phyloP scores from a whole-genome alignment of 2,329 filamentous ascomycete genomes.

The Fusarium sp. region DNA sequence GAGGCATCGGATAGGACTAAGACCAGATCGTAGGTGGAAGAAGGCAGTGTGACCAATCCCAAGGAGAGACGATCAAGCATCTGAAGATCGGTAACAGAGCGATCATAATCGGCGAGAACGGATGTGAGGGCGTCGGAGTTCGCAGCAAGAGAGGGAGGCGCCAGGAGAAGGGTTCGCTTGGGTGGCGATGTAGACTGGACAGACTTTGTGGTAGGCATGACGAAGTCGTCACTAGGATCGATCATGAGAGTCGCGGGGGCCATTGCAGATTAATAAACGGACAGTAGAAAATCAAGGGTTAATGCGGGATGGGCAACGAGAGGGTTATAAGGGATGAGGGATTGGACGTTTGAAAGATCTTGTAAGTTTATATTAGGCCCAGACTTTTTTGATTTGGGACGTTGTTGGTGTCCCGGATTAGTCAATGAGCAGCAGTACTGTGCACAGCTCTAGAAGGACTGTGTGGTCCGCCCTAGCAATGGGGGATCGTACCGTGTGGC shows the following conservation, averaged over 20 bases:
- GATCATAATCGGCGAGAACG: slow-evolving; percentile 79
- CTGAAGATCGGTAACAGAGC: slow-evolving; percentile 85
- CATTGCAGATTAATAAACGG: slow-evolving; percentile 53
- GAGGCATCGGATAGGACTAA: slow-evolving; percentile 86
- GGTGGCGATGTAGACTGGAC: slow-evolving; percentile 44
- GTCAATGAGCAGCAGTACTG: slow-evolving; percentile 41
- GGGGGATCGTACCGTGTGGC: slow-evolving; percentile 30
- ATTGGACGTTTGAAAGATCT: slow-evolving; percentile 36
- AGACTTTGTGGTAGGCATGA: slow-evolving; percentile 44
- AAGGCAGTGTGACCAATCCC: slow-evolving; percentile 81
- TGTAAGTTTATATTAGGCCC: slow-evolving; percentile 32
- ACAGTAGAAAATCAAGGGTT: slow-evolving; percentile 4
- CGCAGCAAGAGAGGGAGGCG: slow-evolving; percentile 88
- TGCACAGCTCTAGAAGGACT: slow-evolving; percentile 31
- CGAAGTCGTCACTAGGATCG: slow-evolving; percentile 68
- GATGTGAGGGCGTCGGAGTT: slow-evolving; percentile 82
- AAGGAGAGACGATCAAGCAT: slow-evolving; percentile 95
- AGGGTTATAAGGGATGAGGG: slow-evolving; percentile 9
- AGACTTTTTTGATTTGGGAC: slow-evolving; percentile 40
- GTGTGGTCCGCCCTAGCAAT: slow-evolving; percentile 8
- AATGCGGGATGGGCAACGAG: slow-evolving; percentile 2
- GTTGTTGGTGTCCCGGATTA: slow-evolving; percentile 41
- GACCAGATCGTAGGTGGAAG: slow-evolving; percentile 83
- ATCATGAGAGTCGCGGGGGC: slow-evolving; percentile 66
- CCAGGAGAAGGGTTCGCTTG: slow-evolving; percentile 81